phyloP scores from a whole-genome alignment of 306 rosid genomes.

The Cucurbita pepo region DNA sequence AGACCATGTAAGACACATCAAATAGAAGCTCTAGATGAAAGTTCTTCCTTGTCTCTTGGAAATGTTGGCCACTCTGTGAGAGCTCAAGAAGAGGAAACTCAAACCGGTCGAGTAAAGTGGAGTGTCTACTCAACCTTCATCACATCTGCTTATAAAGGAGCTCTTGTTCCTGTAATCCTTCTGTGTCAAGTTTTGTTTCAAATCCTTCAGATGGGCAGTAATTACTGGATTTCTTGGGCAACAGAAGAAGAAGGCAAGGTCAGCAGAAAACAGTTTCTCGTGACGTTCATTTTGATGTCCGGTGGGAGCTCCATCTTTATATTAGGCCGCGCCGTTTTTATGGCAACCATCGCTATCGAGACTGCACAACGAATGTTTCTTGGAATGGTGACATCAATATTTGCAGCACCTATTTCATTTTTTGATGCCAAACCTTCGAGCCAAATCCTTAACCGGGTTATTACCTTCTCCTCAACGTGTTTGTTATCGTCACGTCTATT shows the following conservation, averaged over 20 bases:
- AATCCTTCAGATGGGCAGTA: constrained; percentile 77
- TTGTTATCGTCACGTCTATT: not conserved
- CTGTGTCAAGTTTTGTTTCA: constrained; percentile 74
- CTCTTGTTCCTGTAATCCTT: constrained; percentile 72
- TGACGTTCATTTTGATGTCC: constrained; percentile 45
- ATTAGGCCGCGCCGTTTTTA: constrained; percentile 64
- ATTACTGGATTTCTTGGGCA: constrained; percentile 95
- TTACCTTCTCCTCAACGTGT: constrained; percentile 7
- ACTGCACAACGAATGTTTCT: constrained; percentile 64
- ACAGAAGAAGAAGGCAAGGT: constrained; percentile 38
- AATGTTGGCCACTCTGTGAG: constrained; percentile 20
- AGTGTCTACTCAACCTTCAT: constrained; percentile 71
- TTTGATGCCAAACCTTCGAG: constrained; percentile 83
- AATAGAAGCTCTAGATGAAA: constrained; percentile 44
- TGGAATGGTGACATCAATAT: constrained; percentile 61
- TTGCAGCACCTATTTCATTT: constrained; percentile 70
- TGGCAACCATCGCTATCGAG: constrained; percentile 58
- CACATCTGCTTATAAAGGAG: constrained; percentile 59
- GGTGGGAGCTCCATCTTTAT: constrained; percentile 79
- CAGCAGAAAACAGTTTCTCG: constrained; percentile 29
- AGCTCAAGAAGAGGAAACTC: constrained; percentile 50
- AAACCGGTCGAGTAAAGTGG: constrained; percentile 81
- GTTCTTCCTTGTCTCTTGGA: constrained; percentile 12
- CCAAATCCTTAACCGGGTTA: constrained; percentile 71
- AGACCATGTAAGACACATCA: constrained; percentile 27